These are phyloP conservation scores for Pyronema omphalodes DNA, from an alignment of 495 filamentous ascomycete genomes.

Conservation along the genomic window DNA sequence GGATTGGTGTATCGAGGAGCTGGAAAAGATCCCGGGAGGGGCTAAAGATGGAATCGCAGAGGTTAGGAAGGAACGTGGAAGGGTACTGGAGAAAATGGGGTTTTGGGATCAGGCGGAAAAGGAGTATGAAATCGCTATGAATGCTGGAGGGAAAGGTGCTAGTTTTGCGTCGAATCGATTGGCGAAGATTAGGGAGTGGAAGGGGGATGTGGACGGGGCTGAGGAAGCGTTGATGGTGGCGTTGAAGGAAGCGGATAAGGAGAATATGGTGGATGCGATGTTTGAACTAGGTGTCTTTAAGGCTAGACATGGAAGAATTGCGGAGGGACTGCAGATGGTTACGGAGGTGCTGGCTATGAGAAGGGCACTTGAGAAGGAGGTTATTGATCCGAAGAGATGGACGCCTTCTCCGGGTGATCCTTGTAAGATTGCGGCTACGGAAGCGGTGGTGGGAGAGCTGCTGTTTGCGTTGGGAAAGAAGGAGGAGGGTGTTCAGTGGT, in stretches of 20 bases:
- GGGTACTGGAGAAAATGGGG: not conserved
- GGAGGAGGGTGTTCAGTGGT: slow-evolving; percentile 64
- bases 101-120: not conserved
- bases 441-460: slow-evolving; percentile 87
- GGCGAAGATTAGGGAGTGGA: slow-evolving; percentile 8
- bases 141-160: not conserved
- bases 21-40: not conserved
- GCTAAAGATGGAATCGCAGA: not conserved
- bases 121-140: not conserved
- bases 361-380: slow-evolving; percentile 31
- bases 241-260: not conserved
- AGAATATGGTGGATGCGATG: slow-evolving; percentile 41
- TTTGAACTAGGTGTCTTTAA: slow-evolving; percentile 63
- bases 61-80: not conserved
- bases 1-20: not conserved
- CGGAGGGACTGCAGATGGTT: slow-evolving; percentile 61
- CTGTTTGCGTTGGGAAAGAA: slow-evolving; percentile 43
- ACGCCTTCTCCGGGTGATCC: slow-evolving; percentile 31
- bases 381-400: not conserved
- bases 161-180: slow-evolving; percentile 7
- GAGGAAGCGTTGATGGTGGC: slow-evolving; percentile 6
- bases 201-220: slow-evolving; percentile 1
- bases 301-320: slow-evolving; percentile 43
- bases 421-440: slow-evolving; percentile 70
- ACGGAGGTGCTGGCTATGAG: slow-evolving; percentile 67